Evolutionary conservation across 306 rosid species (phyloP), one percentile per base, ranked within the genome.

Genomic region (Vicia faba): DNA sequence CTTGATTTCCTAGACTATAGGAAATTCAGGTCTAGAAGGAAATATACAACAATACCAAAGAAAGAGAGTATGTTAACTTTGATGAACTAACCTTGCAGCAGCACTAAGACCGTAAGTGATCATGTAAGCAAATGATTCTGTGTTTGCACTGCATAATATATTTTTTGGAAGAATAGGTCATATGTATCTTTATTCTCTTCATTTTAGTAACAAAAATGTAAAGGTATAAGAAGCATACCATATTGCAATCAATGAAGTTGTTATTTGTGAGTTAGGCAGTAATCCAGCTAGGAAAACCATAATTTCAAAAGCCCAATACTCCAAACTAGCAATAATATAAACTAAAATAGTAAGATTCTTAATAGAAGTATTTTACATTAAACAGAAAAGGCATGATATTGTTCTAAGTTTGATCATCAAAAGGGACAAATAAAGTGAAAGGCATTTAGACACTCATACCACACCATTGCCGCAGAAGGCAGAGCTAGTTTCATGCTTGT

Each of bases 241-340:
- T 69, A 89, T 78, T 73, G 95, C 98, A 73, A 92, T 85, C 71
- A 92, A 71, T 5, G 98, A 86, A 64, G 92, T 89, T 33, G 85
- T 84, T 69, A 61, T 76, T 64, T 80, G 72, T 3, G 98, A 60
- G 73, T 89, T 75, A 45, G 92, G 89, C 79, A 86, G 41, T 56
- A 87, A 48, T 75, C 96, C 98, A 31, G 92, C 89, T 69, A 92
- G 80, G 71, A 92, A 71, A 64, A 89, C 95, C 77, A 92, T 59
- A 80, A 87, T 72, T 77, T 92, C 96, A 14, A 92, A 89, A 36
- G 92, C 98, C 95, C 96, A 89, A 41, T 82, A 84, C 84, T 88
- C 98, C 91, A 89, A 86, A 79, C 98, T 92, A 58, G 73, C 78
- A 83, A 40, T 53, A 12, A 75, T 1, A 66, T 14, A 64, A 33